Percentiles rank a stretch among this genome's conserved stretches.
These are phyloP conservation scores for Tricharina praecox DNA, from an alignment of 495 filamentous ascomycete species.

Conservation along the genomic window DNA sequence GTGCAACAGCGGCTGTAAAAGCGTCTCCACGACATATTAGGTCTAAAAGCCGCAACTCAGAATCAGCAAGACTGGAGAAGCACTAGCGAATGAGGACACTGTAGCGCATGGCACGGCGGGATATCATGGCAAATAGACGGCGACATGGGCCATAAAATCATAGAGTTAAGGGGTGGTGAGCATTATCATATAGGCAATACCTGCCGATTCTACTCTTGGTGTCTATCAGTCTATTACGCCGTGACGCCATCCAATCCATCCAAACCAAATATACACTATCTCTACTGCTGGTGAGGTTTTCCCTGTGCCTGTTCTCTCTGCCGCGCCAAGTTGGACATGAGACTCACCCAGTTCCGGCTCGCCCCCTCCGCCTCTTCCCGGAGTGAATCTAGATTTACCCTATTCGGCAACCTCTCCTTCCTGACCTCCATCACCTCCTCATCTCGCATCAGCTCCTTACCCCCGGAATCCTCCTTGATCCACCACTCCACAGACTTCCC, in stretches of 20 bases:
- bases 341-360: no score
- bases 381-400: conserved; percentile 35
- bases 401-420: conserved; percentile 36
- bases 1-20: neutral
- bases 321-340: no score
- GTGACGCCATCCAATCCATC: neutral
- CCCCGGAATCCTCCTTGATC: conserved; percentile 36
- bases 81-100: no score
- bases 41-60: neutral
- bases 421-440: conserved; percentile 41
- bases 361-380: conserved; percentile 36
- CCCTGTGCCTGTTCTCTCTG: no score
- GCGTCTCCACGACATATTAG: neutral
- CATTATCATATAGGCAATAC: no score
- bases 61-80: no score
- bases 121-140: no score
- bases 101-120: no score
- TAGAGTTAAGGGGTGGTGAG: no score
- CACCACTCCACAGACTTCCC: conserved; percentile 34
- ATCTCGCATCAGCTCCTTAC: conserved; percentile 44
- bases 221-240: no score
- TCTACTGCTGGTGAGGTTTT: neutral
- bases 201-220: no score
- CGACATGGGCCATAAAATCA: no score
- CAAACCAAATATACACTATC: neutral